A percentile compares a stretch with the other conserved stretches of the same genome.
These are phyloP conservation scores for Pisolithus albus DNA, from an alignment of 768 basidiomycete genomes.

Conservation along the genomic window DNA sequence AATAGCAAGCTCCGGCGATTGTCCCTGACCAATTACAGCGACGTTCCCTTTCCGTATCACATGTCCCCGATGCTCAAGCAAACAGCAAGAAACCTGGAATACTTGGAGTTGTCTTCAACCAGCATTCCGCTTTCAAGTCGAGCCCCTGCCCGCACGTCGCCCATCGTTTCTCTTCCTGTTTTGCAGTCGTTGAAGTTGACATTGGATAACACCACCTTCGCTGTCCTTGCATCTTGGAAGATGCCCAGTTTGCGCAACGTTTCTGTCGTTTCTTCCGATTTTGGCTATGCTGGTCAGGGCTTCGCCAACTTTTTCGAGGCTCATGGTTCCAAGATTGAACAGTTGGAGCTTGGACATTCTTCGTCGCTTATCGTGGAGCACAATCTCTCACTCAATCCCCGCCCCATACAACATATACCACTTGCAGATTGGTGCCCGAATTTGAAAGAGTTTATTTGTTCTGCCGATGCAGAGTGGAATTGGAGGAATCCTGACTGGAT, in stretches of 20 bases:
- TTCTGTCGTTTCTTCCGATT: conserved; percentile 65
- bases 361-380: conserved; percentile 61
- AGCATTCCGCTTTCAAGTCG: conserved; percentile 36
- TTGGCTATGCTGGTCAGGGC: conserved; percentile 58
- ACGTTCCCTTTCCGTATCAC: conserved; percentile 48
- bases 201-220: conserved; percentile 65
- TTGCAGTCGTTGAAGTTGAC: conserved; percentile 65
- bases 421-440: conserved; percentile 68
- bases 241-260: conserved; percentile 60
- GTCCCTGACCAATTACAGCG: conserved; percentile 70
- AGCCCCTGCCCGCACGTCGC: conserved; percentile 11
- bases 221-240: conserved; percentile 57
- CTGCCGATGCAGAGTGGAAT: conserved; percentile 75
- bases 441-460: conserved; percentile 62
- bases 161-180: conserved; percentile 44
- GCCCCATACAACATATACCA: conserved; percentile 34
- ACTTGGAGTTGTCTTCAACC: conserved; percentile 60
- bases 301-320: conserved; percentile 60
- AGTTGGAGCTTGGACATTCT: conserved; percentile 70
- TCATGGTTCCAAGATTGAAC: conserved; percentile 54
- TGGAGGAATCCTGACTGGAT: conserved; percentile 79
- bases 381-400: conserved; percentile 48
- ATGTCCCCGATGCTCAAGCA: conserved; percentile 48
- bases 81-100: conserved; percentile 51
- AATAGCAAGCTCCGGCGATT: conserved; percentile 49